These are phyloP conservation scores for Nelumbo lutea DNA, from an alignment of 164 flowering plant species.

Conservation along the genomic window DNA sequence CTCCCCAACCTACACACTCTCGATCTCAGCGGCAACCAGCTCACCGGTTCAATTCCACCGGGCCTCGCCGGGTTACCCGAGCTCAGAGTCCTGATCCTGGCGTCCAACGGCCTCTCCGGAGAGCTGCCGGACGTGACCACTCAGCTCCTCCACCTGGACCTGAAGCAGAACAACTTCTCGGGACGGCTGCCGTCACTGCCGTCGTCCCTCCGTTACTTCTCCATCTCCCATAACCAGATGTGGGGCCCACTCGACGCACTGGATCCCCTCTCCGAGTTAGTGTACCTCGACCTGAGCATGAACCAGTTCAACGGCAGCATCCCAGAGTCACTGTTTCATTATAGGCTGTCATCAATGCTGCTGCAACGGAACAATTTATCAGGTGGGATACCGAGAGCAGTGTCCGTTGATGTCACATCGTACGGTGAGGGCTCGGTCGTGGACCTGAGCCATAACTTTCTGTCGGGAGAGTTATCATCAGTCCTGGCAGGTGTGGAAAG, in stretches of 20 bases:
- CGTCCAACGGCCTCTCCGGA: constrained; percentile 42
- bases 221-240: constrained; percentile 41
- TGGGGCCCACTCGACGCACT: constrained; percentile 49
- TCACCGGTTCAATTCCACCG: constrained; percentile 46
- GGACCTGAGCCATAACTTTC: constrained; percentile 62
- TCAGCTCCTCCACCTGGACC: constrained; percentile 49
- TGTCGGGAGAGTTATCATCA: constrained; percentile 40
- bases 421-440: constrained; percentile 40
- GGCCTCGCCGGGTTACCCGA: constrained; percentile 17
- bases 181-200: constrained; percentile 49
- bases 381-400: constrained; percentile 31
- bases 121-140: constrained; percentile 26
- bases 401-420: not conserved
- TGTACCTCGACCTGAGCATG: constrained; percentile 62
- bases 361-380: constrained; percentile 67
- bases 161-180: constrained; percentile 35
- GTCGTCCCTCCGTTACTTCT: constrained; percentile 57
- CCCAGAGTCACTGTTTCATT: constrained; percentile 38
- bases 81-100: constrained; percentile 45
- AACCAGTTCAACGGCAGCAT: constrained; percentile 59
- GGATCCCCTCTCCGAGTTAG: constrained; percentile 32
- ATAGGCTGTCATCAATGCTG: constrained; percentile 30
- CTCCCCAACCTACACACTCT: constrained; percentile 56
- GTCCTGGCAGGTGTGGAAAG: constrained; percentile 42
- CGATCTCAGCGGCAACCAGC: constrained; percentile 60